A percentile compares a stretch with the other conserved stretches of the same genome.
phyloP scores from a whole-genome alignment of 768 basidiomycete species.

The Termitomyces sp. region DNA sequence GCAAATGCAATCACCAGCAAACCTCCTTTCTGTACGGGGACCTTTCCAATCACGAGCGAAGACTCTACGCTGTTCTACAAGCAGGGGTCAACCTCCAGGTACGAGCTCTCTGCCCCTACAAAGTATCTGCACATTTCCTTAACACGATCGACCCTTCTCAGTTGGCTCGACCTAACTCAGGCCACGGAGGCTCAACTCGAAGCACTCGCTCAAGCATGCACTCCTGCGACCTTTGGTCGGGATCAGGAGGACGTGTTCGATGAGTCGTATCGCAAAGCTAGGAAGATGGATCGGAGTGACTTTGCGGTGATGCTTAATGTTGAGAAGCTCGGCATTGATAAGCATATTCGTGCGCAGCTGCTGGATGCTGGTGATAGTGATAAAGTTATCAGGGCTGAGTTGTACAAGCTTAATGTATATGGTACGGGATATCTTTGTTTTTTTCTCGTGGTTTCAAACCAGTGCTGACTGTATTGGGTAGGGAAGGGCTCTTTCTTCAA shows the following conservation, averaged over 20 bases:
- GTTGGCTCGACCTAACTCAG: constrained; percentile 7
- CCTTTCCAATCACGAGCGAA: neutral
- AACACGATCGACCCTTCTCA: neutral
- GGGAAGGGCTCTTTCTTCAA: constrained; percentile 47
- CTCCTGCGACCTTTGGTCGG: constrained; percentile 37
- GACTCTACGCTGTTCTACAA: neutral
- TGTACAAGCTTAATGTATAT: constrained; percentile 36
- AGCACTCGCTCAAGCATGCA: constrained; percentile 22
- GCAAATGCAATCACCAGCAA: constrained; percentile 1
- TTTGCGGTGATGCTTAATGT: constrained; percentile 32
- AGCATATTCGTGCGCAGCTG: constrained; percentile 2
- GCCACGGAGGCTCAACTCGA: neutral
- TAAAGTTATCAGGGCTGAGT: constrained; percentile 19
- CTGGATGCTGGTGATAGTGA: constrained; percentile 15
- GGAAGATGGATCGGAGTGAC: constrained; percentile 34
- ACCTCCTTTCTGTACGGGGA: constrained; percentile 9
- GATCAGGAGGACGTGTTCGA: constrained; percentile 35
- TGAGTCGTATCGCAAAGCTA: constrained; percentile 41
- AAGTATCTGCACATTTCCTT: neutral
- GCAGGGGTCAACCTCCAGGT: neutral
- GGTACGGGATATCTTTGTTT: constrained; percentile 15
- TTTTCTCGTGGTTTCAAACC: neutral
- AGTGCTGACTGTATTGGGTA: constrained; percentile 4
- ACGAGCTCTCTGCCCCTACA: neutral
- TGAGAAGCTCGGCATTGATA: neutral